phyloP scores from a whole-genome alignment of 2,329 filamentous ascomycete genomes.

The Clarireedia hainanense region DNA sequence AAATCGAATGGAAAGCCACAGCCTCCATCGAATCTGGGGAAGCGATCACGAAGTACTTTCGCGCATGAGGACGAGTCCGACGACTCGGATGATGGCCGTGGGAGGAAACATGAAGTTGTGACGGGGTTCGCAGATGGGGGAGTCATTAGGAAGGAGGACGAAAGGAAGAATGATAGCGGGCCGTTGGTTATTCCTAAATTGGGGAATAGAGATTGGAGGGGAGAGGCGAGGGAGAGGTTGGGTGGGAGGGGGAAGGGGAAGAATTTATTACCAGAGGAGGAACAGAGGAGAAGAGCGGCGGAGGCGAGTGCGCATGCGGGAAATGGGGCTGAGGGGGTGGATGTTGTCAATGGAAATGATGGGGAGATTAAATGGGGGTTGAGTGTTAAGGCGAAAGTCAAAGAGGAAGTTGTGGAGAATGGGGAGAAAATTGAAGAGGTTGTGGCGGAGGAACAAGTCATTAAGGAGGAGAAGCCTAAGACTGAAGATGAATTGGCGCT shows the following conservation, averaged over 20 bases:
- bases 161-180: slow-evolving; percentile 18
- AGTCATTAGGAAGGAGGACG: slow-evolving; percentile 31
- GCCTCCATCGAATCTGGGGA: slow-evolving; percentile 29
- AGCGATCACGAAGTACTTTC: slow-evolving; percentile 34
- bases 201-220: slow-evolving; percentile 56
- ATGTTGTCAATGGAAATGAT: slow-evolving; percentile 36
- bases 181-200: slow-evolving; percentile 50
- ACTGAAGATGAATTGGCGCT: slow-evolving; percentile 58
- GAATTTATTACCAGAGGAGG: slow-evolving; percentile 49
- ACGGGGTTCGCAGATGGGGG: slow-evolving; percentile 44
- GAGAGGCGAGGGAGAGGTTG: slow-evolving; percentile 36
- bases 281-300: slow-evolving; percentile 38
- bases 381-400: slow-evolving; percentile 36
- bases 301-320: slow-evolving; percentile 22
- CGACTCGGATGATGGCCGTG: slow-evolving; percentile 39
- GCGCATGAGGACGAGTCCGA: slow-evolving; percentile 50
- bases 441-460: slow-evolving; percentile 19
- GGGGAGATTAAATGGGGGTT: slow-evolving; percentile 38
- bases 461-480: slow-evolving; percentile 23
- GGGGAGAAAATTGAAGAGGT: slow-evolving; percentile 14
- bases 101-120: slow-evolving; percentile 38
- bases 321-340: slow-evolving; percentile 26
- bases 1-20: slow-evolving; percentile 24
- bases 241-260: slow-evolving; percentile 35
- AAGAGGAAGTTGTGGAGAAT: slow-evolving; percentile 18